Conservation (phyloP, 208 protist species). For the Kentomonas sorsogonicus region DNA sequence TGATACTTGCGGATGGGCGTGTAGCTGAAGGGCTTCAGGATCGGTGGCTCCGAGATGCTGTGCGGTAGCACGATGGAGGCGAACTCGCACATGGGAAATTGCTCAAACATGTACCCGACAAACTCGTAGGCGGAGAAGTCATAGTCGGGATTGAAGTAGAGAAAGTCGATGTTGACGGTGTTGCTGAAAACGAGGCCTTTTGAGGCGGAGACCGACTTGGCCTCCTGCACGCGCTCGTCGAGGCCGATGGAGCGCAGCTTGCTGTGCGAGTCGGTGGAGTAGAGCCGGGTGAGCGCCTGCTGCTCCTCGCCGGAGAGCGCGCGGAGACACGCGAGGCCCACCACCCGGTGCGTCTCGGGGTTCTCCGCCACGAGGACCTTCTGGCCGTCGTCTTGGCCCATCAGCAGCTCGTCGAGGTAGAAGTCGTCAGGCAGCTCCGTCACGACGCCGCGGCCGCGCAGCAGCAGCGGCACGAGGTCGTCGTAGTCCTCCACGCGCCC, state of each 20-base stretch:
- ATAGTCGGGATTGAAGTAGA: conserved; percentile 81
- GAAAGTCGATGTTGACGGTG: conserved; percentile 53
- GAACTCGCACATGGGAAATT: conserved; percentile 80
- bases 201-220: neutral
- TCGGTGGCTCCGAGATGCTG: conserved; percentile 56
- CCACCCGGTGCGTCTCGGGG: conserved; percentile 55
- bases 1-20: conserved; percentile 78
- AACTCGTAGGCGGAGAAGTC: conserved; percentile 56
- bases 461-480: conserved; percentile 75
- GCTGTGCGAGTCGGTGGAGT: conserved; percentile 64
- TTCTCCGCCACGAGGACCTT: conserved; percentile 85
- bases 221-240: no score
- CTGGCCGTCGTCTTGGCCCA: conserved; percentile 69
- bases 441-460: conserved; percentile 60
- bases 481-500: conserved; percentile 89
- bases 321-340: conserved; percentile 74
- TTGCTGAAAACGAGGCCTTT: conserved; percentile 11
- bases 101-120: conserved; percentile 56
- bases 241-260: conserved; percentile 38
- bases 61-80: conserved; percentile 63
- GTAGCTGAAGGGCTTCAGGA: conserved; percentile 71
- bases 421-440: conserved; percentile 68
- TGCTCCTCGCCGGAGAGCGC: conserved; percentile 46
- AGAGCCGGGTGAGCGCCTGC: conserved; percentile 57
- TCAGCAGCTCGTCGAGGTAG: conserved; percentile 83